Conservation (phyloP, 2,329 filamentous ascomycete species). For the Rutstroemia sp. region DNA sequence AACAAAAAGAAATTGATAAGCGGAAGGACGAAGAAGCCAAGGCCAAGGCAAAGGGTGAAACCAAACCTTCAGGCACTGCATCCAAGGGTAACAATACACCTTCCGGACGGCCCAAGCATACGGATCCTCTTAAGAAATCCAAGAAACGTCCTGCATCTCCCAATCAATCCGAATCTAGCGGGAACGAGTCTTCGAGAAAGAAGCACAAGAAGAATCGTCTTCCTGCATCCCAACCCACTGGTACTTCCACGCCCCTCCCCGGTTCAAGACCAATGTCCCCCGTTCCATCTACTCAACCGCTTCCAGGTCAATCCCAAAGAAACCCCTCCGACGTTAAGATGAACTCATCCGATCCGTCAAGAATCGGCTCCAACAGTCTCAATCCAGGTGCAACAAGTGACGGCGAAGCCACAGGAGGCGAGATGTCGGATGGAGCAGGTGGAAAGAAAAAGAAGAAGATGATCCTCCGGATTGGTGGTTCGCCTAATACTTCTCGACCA, state of each 20-base stretch:
- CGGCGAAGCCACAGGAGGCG: conserved; percentile 62
- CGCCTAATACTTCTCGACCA: conserved; percentile 51
- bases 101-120: conserved; percentile 47
- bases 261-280: conserved; percentile 28
- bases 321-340: conserved; percentile 27
- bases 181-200: conserved; percentile 80
- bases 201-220: conserved; percentile 65
- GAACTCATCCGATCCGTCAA: conserved; percentile 21
- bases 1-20: conserved; percentile 58
- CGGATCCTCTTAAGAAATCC: conserved; percentile 42
- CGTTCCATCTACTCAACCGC: conserved; percentile 17
- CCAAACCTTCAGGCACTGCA: conserved; percentile 43
- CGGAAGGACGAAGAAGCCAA: conserved; percentile 53
- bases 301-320: conserved; percentile 17
- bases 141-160: conserved; percentile 74
- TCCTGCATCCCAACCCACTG: conserved; percentile 42
- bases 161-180: conserved; percentile 78
- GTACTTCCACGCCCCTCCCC: conserved; percentile 48
- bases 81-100: conserved; percentile 66
- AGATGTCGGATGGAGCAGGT: conserved; percentile 49
- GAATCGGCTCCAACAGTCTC: conserved; percentile 21
- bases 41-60: conserved; percentile 45
- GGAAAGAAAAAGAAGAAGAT: conserved; percentile 54
- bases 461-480: conserved; percentile 38
- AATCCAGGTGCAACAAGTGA: conserved; percentile 53